These are phyloP conservation scores for Sclerotinia nivalis DNA, from an alignment of 2,329 filamentous ascomycete species.

Conservation along the genomic window DNA sequence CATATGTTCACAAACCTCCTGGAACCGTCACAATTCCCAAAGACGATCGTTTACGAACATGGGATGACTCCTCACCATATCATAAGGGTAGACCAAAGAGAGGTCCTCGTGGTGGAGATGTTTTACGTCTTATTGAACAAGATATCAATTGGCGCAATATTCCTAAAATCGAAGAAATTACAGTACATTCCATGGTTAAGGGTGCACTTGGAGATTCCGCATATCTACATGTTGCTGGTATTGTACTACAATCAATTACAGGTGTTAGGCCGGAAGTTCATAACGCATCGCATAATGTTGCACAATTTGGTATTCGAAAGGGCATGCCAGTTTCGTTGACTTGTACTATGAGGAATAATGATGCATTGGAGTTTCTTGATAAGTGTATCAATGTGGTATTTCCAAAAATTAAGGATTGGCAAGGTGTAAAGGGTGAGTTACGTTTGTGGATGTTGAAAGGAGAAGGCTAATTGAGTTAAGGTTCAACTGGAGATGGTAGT, in stretches of 20 bases:
- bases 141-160: conserved; percentile 81
- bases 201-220: conserved; percentile 69
- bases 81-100: conserved; percentile 87
- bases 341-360: conserved; percentile 72
- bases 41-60: conserved; percentile 73
- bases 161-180: conserved; percentile 77
- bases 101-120: conserved; percentile 77
- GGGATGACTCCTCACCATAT: conserved; percentile 91
- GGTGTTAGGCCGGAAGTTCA: conserved; percentile 73
- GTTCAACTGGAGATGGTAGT: conserved; percentile 71
- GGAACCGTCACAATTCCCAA: conserved; percentile 60
- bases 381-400: conserved; percentile 89
- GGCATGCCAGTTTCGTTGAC: conserved; percentile 76
- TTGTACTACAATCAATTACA: conserved; percentile 82
- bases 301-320: conserved; percentile 71
- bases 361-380: conserved; percentile 86
- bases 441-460: not conserved
- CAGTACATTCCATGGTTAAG: conserved; percentile 73
- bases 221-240: conserved; percentile 77
- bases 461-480: conserved; percentile 35
- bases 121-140: conserved; percentile 69
- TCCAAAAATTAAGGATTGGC: conserved; percentile 95
- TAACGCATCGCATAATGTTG: conserved; percentile 67
- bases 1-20: conserved; percentile 82
- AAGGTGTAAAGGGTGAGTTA: conserved; percentile 63